phyloP scores from a whole-genome alignment of 164 flowering plant genomes.

The Kingdonia uniflora region DNA sequence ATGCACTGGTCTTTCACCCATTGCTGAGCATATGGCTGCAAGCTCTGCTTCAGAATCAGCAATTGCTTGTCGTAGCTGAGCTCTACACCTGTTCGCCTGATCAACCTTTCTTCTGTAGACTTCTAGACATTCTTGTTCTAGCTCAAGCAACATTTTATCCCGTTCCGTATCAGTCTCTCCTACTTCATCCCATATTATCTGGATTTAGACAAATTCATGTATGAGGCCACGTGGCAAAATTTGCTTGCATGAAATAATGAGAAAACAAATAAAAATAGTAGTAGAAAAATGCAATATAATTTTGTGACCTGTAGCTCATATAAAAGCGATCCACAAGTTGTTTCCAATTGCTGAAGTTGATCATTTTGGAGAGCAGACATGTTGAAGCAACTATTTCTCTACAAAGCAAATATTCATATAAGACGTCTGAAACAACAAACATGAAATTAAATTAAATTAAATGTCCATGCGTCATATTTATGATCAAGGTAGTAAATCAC shows the following conservation, averaged over 20 bases:
- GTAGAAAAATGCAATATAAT: not conserved
- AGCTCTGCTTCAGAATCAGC: conserved; percentile 63
- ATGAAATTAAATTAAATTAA: no score
- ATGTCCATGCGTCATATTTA: no score
- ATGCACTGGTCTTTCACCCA: conserved; percentile 48
- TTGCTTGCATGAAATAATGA: not conserved
- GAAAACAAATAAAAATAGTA: not conserved
- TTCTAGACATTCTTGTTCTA: conserved; percentile 70
- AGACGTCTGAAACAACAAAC: no score
- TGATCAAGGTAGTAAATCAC: no score
- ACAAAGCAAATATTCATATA: no score
- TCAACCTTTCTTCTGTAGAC: conserved; percentile 66
- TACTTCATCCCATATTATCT: conserved; percentile 87
- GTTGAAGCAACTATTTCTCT: not conserved
- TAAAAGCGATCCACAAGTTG: conserved; percentile 51
- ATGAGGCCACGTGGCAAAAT: no score
- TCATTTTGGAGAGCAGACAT: conserved; percentile 20
- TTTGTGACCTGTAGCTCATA: conserved; percentile 51
- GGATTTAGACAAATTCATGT: conserved; percentile 2
- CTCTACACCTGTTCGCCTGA: conserved; percentile 40
- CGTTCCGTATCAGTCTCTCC: conserved; percentile 59
- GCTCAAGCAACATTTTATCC: conserved; percentile 48
- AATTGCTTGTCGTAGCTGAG: conserved; percentile 47
- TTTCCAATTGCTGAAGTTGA: conserved; percentile 31
- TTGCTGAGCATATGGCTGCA: conserved; percentile 44